A percentile compares a stretch with the other conserved stretches of the same genome.
Conservation (phyloP, 2,329 filamentous ascomycete species). For the Clonostachys solani region DNA sequence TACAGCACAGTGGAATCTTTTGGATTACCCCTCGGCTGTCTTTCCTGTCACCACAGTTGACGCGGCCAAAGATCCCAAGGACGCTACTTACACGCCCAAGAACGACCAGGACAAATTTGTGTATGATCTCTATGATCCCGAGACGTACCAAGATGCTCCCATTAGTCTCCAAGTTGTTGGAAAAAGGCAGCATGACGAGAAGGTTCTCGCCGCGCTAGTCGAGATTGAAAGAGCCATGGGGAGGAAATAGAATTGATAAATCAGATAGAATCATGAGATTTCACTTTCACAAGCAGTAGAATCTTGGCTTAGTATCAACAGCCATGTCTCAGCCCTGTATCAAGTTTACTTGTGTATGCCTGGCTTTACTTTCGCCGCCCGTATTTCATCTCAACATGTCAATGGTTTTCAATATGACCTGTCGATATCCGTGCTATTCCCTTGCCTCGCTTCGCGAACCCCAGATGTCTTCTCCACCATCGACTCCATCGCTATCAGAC, state of each 20-base stretch:
- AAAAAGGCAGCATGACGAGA: slow-evolving; percentile 20
- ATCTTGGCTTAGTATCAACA: too few relatives aligned
- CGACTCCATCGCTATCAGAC: too few relatives aligned
- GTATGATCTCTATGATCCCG: slow-evolving; percentile 17
- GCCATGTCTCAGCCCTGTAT: too few relatives aligned
- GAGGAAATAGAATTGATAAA: background rate
- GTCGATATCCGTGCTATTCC: too few relatives aligned
- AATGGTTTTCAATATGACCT: too few relatives aligned
- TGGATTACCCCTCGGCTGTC: slow-evolving; percentile 60
- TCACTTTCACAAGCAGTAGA: too few relatives aligned
- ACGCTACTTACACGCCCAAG: slow-evolving; percentile 14
- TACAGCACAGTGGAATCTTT: slow-evolving; percentile 62
- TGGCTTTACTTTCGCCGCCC: too few relatives aligned
- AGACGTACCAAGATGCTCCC: slow-evolving; percentile 14
- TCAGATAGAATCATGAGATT: too few relatives aligned
- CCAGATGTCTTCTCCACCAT: too few relatives aligned
- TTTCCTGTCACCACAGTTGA: slow-evolving; percentile 47
- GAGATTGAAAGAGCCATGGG: slow-evolving; percentile 6
- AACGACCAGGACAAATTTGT: slow-evolving; percentile 18
- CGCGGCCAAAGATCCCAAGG: slow-evolving; percentile 13
- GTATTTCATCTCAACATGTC: too few relatives aligned
- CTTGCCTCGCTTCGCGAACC: too few relatives aligned
- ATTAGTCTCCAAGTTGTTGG: slow-evolving; percentile 20
- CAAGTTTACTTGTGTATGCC: too few relatives aligned
- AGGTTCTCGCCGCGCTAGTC: slow-evolving; percentile 5